Percentiles rank a stretch among this genome's conserved stretches.
Conservation (phyloP, 1,284 basidiomycete species). For the Microbotryum scabiosae region DNA sequence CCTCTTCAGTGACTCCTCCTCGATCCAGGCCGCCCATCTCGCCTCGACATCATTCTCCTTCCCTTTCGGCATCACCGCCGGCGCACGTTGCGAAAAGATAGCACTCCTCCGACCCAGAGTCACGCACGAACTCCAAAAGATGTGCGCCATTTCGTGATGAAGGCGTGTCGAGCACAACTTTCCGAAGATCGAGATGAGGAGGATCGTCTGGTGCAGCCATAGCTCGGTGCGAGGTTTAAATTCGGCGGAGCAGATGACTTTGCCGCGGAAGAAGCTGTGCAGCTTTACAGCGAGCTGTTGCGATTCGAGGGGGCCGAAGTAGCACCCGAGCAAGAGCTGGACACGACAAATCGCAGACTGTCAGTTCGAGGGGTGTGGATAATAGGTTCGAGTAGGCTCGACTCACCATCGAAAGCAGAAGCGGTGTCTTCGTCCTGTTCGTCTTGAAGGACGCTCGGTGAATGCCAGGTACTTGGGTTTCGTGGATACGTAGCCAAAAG, state of each 20-base stretch:
- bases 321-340: conserved; percentile 28
- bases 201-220: conserved; percentile 28
- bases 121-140: conserved; percentile 30
- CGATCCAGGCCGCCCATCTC: conserved; percentile 32
- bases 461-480: conserved; percentile 26
- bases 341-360: neutral
- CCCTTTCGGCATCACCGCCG: conserved; percentile 9
- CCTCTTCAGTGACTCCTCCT: conserved; percentile 32
- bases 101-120: conserved; percentile 22
- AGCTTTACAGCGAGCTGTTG: conserved; percentile 25
- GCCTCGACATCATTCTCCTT: conserved; percentile 24
- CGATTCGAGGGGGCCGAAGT: conserved; percentile 25
- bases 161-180: conserved; percentile 20
- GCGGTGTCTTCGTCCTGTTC: conserved; percentile 11
- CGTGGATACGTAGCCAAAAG: conserved; percentile 30
- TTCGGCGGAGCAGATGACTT: conserved; percentile 28
- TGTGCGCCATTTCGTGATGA: conserved; percentile 32
- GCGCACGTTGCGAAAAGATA: conserved; percentile 25
- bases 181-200: conserved; percentile 26
- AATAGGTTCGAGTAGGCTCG: neutral
- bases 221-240: conserved; percentile 30
- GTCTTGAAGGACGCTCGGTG: conserved; percentile 28
- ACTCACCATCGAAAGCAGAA: conserved; percentile 27
- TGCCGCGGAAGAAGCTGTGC: conserved; percentile 30
- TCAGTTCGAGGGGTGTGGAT: neutral